Evolutionary conservation across 371 early-diverging fungal genomes (phyloP).

Genomic region (Rhizopus stolonifer): DNA sequence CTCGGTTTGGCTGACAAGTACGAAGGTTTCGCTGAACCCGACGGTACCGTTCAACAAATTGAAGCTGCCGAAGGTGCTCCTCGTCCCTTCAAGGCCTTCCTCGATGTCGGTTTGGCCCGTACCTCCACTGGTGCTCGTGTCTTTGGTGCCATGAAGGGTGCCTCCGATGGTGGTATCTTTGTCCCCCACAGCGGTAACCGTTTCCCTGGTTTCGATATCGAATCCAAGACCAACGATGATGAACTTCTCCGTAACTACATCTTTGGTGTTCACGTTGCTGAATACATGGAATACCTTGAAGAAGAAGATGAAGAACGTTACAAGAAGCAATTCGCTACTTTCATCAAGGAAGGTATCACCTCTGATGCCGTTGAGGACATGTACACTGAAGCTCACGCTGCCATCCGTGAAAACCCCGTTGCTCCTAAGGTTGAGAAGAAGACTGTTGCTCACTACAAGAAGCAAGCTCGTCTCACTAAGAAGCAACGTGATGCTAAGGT

Average conservation of each 20-base stretch:
- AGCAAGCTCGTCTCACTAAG: too few relatives aligned
- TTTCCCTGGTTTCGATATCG: slow-evolving; percentile 97
- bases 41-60: slow-evolving; percentile 89
- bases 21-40: slow-evolving; percentile 92
- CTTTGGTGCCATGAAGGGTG: slow-evolving; percentile 99
- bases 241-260: slow-evolving; percentile 96
- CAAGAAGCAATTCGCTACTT: slow-evolving; percentile 96
- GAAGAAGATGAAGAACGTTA: slow-evolving; percentile 99
- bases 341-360: too few relatives aligned
- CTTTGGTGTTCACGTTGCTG: too few relatives aligned
- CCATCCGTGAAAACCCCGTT: too few relatives aligned
- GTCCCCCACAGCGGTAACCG: slow-evolving; percentile 98
- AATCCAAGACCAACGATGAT: slow-evolving; percentile 90
- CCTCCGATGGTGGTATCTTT: slow-evolving; percentile 99
- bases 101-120: slow-evolving; percentile 99
- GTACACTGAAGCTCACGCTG: too few relatives aligned
- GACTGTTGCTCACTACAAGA: too few relatives aligned
- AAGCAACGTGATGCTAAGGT: too few relatives aligned
- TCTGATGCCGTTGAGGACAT: too few relatives aligned
- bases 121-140: slow-evolving; percentile 99
- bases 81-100: slow-evolving; percentile 98
- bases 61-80: too few relatives aligned
- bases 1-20: slow-evolving; percentile 94
- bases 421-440: too few relatives aligned
- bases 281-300: too few relatives aligned